Evolutionary conservation across 345 rosid species (phyloP), one percentile per base, ranked within the genome.

Genomic region (Cochlearia excelsa): DNA sequence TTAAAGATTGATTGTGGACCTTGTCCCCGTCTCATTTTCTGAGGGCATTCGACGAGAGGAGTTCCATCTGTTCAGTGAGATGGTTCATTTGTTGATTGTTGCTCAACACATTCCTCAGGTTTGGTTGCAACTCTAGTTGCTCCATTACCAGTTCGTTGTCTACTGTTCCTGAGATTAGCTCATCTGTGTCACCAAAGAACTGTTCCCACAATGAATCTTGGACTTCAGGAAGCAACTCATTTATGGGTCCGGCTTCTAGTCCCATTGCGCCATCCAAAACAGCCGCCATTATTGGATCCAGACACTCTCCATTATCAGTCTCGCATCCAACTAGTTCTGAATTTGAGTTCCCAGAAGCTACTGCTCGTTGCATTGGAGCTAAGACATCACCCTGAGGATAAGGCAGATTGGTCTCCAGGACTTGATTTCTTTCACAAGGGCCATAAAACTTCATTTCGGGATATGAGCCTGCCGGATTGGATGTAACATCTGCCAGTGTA

Each of bases 51-150:
- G 95, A 76, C 41, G 81, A 27, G 42, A 87, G 90, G 58, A 81
- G 85, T 44, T 79, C 89, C 93, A 87, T 87, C 77, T 87, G 93
- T 68, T 78, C 82, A 26, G 90, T 75, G 26, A 87, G 84, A 79
- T 80, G 68, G 65, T 82, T 75, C 88, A 85, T 65, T 62, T 77
- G 79, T 7, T 70, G 82, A 56, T 66, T 42, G 51, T 71, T 80
- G 62, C 73, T 75, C 87, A 85, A 79, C 58, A 60, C 77, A 51
- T 57, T 57, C 46, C 43, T 30, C 51, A 56, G 60, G 63, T 74
- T 73, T 50, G 73, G 75, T 26, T 73, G 77, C 29, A 68, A 60
- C 43, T 49, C 75, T 54, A 55, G 46, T 9, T 71, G 60, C 61
- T 70, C 72, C 71, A 50, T 26, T 43, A 77, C 66, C 50, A 61